phyloP scores from a whole-genome alignment of 331 rosid genomes.

The Dryas integrifolia region DNA sequence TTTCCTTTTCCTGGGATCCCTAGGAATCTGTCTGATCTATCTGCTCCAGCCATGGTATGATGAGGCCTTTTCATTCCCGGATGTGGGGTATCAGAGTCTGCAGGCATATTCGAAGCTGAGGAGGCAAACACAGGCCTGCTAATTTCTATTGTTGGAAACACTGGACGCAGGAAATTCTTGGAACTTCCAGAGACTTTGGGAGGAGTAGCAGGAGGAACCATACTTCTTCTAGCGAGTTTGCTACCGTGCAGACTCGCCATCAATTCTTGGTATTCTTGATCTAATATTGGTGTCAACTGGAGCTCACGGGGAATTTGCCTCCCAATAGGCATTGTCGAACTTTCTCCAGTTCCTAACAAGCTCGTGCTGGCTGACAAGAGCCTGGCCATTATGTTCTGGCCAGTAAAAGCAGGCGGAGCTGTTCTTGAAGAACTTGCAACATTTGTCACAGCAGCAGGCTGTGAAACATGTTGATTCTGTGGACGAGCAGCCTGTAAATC shows the following conservation, averaged over 20 bases:
- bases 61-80: no score
- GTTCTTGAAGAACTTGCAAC: no score
- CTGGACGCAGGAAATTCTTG: background rate
- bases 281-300: background rate
- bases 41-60: background rate
- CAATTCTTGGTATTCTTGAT: background rate
- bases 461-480: background rate
- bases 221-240: background rate
- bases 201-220: background rate
- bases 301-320: background rate
- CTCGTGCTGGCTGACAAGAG: no score
- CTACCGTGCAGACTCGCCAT: background rate
- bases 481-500: background rate
- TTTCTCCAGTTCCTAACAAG: background rate
- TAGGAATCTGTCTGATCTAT: background rate
- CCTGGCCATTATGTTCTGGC: no score
- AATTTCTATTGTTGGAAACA: no score
- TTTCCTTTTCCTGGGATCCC: background rate
- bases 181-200: background rate
- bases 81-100: no score
- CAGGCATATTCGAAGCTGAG: no score
- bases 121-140: no score
- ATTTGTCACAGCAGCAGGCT: background rate
- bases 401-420: no score
- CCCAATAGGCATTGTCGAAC: background rate